Evolutionary conservation across 177 flowering plant species (phyloP), one percentile per base, ranked within the genome.

Genomic region (Telopea speciosissima): DNA sequence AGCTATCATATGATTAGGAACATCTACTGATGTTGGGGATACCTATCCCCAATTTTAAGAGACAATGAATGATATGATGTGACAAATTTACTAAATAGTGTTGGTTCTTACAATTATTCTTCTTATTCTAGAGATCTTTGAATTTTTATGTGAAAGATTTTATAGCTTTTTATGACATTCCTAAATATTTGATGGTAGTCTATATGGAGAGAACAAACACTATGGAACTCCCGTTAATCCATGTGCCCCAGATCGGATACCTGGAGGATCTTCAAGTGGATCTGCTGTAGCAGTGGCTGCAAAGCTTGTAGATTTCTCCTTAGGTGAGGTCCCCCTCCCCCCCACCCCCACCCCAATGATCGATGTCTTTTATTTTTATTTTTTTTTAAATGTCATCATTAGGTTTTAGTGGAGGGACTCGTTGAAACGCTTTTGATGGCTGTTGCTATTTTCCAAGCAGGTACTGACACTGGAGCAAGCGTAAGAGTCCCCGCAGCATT

Each of bases 261-360:
- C 99, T 66, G 99, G 99, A 79, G 99, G 99, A 81, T 95, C 99
- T 61, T 95, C 99, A 26, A 92, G 99, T 80, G 99, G 99, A 62
- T 95, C 99, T 70, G 97, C 97, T 69, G 97, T 95, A 66, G 91
- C 96, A 21, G 99, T 95, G 66, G 88, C 86, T 67, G 97, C 94
- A 62, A 77, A 49, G 75, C 90, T 95, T 68, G 92, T 79, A n/a
- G 96, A 95, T 82, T 92, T 95, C 74, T 80, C 97, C 25, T 74
- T 95, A 66, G 99, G 99, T 88, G 25, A 74, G 75, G 19, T 56
- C 64, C 65, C 77, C 45, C 49, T 40, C 26, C 1, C n/a, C 26
- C 13, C 26, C 1, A 21, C n/a, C 13, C 1, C 31, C 45, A n/a
- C 23, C 24, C 26, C 25, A 8, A 9, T 67, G 4, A 65, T 21